Conservation (phyloP, 441 rosid species). For the Capsella rubella region DNA sequence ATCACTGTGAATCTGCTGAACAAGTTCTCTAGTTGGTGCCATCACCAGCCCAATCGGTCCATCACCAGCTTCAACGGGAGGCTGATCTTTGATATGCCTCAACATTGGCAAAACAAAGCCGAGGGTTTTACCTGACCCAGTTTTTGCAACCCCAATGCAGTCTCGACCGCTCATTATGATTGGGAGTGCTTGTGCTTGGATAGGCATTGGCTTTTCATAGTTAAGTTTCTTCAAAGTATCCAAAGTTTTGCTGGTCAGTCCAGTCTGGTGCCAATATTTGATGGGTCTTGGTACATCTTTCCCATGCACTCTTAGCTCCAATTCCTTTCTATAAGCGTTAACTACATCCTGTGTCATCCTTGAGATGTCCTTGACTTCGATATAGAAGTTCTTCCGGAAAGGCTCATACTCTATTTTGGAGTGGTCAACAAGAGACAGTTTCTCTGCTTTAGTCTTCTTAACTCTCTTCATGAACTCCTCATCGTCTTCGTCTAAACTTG, state of each 20-base stretch:
- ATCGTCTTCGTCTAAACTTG: conserved; percentile 78
- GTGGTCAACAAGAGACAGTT: conserved; percentile 85
- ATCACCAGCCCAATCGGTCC: conserved; percentile 92
- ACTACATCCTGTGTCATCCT: conserved; percentile 83
- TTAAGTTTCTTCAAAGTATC: conserved; percentile 82
- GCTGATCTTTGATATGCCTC: conserved; percentile 97
- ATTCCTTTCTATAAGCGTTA: conserved; percentile 42
- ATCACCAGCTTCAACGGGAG: conserved; percentile 86
- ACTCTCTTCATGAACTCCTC: conserved; percentile 93
- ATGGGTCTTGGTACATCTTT: conserved; percentile 78
- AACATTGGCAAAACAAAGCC: conserved; percentile 97
- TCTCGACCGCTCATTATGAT: conserved; percentile 95
- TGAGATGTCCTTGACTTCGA: conserved; percentile 81
- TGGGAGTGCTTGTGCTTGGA: conserved; percentile 94
- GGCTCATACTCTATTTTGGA: conserved; percentile 56
- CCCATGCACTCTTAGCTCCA: conserved; percentile 71
- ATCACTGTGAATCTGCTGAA: conserved; percentile 93
- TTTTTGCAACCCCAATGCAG: conserved; percentile 94
- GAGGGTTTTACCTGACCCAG: conserved; percentile 94
- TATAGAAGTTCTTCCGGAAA: conserved; percentile 79
- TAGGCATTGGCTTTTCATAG: conserved; percentile 91
- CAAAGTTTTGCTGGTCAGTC: conserved; percentile 76
- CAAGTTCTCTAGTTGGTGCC: conserved; percentile 99
- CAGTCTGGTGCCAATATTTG: conserved; percentile 94
- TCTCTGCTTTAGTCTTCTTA: conserved; percentile 94